Evolutionary conservation across 2,329 filamentous ascomycete genomes (phyloP).

Genomic region (Graphiopsis chlorocephala): DNA sequence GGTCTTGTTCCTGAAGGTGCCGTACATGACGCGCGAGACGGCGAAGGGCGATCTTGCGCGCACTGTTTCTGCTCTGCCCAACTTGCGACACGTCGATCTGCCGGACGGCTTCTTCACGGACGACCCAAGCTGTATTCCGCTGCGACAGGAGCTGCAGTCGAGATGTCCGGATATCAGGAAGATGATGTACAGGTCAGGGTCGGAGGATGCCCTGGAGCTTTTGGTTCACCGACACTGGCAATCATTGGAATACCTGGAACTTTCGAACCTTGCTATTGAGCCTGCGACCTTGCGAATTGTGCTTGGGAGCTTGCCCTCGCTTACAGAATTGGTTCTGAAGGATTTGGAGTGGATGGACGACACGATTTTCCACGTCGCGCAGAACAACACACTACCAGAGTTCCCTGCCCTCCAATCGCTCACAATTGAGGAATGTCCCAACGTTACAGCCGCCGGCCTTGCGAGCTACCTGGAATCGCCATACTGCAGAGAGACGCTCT

Average conservation of each 20-base stretch:
- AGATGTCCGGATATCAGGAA: conserved; percentile 81
- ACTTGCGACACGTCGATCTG: conserved; percentile 84
- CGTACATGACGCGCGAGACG: conserved; percentile 91
- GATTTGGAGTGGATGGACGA: conserved; percentile 71
- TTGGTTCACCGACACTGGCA: conserved; percentile 68
- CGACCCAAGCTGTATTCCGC: conserved; percentile 68
- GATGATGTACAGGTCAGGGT: conserved; percentile 79
- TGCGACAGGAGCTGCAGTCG: conserved; percentile 81
- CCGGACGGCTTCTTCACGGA: conserved; percentile 84
- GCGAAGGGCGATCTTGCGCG: conserved; percentile 80
- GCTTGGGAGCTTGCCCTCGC: conserved; percentile 61
- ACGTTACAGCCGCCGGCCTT: conserved; percentile 70
- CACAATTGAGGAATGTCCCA: conserved; percentile 67
- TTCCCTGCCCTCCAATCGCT: conserved; percentile 75
- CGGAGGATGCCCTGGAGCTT: conserved; percentile 72
- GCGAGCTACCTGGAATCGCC: conserved; percentile 63
- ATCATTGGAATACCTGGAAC: conserved; percentile 69
- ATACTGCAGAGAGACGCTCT: conserved; percentile 60
- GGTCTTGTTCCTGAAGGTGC: conserved; percentile 79
- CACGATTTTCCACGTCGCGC: conserved; percentile 66
- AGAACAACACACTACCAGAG: conserved; percentile 57
- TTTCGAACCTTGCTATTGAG: conserved; percentile 67
- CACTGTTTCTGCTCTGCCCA: conserved; percentile 78
- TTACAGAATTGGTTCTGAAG: conserved; percentile 73
- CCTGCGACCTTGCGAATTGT: conserved; percentile 68